These are phyloP conservation scores for Catenaria anguillulae DNA, from an alignment of 371 early-diverging fungal genomes.

Conservation along the genomic window DNA sequence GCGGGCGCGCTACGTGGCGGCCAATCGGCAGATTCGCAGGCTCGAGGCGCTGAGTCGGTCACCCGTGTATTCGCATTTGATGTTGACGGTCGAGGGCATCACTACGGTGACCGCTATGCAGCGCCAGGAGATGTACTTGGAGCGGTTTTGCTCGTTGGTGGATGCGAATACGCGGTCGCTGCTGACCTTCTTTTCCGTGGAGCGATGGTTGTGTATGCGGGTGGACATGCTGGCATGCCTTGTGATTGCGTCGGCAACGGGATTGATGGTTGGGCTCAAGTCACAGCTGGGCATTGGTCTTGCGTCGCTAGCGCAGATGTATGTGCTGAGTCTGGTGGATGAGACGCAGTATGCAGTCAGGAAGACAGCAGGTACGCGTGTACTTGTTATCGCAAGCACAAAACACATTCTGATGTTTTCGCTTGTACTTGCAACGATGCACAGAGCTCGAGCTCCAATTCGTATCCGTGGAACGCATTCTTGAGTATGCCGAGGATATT, in stretches of 20 bases:
- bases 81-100: not conserved
- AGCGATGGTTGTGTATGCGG: constrained; percentile 2
- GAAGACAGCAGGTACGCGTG: too few relatives aligned
- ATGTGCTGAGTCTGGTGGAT: not conserved
- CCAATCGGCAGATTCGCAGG: not conserved
- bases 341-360: not conserved
- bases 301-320: not conserved
- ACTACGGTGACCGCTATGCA: not conserved
- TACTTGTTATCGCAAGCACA: too few relatives aligned
- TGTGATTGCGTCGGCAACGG: not conserved
- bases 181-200: not conserved
- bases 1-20: not conserved
- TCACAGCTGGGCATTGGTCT: not conserved
- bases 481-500: not conserved
- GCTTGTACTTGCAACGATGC: too few relatives aligned
- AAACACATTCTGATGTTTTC: too few relatives aligned
- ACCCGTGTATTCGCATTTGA: not conserved
- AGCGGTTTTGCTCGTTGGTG: not conserved
- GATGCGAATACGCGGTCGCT: too few relatives aligned
- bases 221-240: not conserved
- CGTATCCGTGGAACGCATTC: not conserved
- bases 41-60: not conserved
- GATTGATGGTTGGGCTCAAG: not conserved
- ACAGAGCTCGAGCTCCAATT: not conserved
- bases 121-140: not conserved